Conservation (phyloP, 2,329 filamentous ascomycete species). For the Nemania serpens region DNA sequence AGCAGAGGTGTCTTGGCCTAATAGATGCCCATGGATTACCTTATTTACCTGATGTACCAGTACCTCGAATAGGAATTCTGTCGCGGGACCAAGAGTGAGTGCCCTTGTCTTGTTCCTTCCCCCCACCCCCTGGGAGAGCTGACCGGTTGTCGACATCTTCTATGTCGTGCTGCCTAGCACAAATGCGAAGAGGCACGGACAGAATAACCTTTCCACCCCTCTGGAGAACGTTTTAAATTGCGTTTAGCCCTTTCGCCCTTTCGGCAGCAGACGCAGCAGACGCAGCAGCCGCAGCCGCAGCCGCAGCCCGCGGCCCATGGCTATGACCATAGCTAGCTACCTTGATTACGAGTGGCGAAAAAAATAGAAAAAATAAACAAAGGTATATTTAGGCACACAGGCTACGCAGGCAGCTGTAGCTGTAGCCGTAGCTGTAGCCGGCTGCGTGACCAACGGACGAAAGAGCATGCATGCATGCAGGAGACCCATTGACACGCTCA, state of each 20-base stretch:
- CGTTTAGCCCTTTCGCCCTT: neutral
- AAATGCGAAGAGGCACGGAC: neutral
- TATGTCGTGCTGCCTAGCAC: conserved; percentile 12
- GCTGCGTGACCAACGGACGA: no score
- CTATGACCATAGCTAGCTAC: neutral
- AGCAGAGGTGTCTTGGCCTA: neutral
- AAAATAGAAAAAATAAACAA: no score
- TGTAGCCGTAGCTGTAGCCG: no score
- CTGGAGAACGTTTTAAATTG: conserved; percentile 5
- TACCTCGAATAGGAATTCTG: no score
- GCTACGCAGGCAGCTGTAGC: no score
- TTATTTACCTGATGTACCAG: no score
- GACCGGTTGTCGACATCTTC: conserved; percentile 4
- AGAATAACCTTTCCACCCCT: neutral
- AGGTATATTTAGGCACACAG: no score
- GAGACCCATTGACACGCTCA: conserved; percentile 15
- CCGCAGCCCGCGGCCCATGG: neutral
- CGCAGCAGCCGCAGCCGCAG: conserved; percentile 3
- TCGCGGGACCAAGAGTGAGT: no score
- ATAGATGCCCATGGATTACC: no score
- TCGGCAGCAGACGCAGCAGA: neutral
- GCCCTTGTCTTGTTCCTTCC: no score
- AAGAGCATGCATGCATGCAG: conserved; percentile 15
- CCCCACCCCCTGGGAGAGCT: neutral
- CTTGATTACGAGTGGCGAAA: conserved; percentile 5